Evolutionary conservation across 352 stramenopile genomes (phyloP).

Genomic region (Pythium guiyangense): DNA sequence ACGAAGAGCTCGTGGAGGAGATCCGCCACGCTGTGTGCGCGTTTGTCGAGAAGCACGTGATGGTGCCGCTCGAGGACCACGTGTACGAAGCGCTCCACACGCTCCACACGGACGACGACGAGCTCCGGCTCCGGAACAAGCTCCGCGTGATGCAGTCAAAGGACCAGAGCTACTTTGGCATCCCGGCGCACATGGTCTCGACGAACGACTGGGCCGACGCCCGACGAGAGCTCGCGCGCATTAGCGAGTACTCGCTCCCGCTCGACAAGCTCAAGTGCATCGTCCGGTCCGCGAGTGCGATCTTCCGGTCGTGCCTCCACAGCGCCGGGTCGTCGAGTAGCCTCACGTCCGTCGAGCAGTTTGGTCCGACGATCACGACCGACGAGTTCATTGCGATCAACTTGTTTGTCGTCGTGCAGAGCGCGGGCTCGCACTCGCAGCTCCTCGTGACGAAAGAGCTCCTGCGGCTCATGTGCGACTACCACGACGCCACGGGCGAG

Average conservation of each 20-base stretch:
- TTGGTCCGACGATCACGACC: conserved; percentile 46
- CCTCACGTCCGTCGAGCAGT: conserved; percentile 29
- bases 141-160: conserved; percentile 53
- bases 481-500: conserved; percentile 54
- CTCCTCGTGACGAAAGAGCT: conserved; percentile 51
- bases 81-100: conserved; percentile 51
- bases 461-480: conserved; percentile 49
- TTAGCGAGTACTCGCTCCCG: conserved; percentile 56
- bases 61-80: conserved; percentile 59
- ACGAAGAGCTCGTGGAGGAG: conserved; percentile 59
- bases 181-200: conserved; percentile 43
- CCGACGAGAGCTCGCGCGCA: conserved; percentile 37
- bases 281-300: conserved; percentile 42
- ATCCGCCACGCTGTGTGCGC: conserved; percentile 49
- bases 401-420: conserved; percentile 53
- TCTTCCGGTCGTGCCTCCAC: conserved; percentile 35
- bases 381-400: conserved; percentile 66
- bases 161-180: conserved; percentile 47
- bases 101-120: conserved; percentile 41
- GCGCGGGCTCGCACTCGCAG: conserved; percentile 25
- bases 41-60: conserved; percentile 45
- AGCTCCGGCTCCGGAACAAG: conserved; percentile 39
- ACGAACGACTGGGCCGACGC: conserved; percentile 53
- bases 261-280: conserved; percentile 76
- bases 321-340: conserved; percentile 24